These are phyloP conservation scores for Dictyostelium brefeldianum DNA, from an alignment of 78 protist species.

Conservation along the genomic window DNA sequence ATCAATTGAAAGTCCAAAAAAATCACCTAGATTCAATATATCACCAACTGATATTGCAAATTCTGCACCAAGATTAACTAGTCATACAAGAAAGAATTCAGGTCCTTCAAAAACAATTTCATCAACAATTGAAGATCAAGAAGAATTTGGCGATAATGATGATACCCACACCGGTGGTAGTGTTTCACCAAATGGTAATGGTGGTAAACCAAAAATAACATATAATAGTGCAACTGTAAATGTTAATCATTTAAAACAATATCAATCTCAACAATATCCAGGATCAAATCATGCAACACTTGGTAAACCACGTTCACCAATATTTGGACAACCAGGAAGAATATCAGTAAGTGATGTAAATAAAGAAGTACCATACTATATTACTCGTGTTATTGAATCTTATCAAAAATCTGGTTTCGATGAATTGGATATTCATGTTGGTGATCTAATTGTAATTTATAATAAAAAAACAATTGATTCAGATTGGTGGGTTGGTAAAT, in stretches of 20 bases:
- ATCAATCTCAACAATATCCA: background rate
- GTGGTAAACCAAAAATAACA: background rate
- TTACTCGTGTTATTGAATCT: constrained; percentile 17
- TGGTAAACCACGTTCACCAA: background rate
- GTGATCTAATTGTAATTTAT: constrained; percentile 50
- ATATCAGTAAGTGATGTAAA: constrained; percentile 25
- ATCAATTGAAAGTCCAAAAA: background rate
- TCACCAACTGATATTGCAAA: background rate
- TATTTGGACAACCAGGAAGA: background rate
- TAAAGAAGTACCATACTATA: constrained; percentile 54
- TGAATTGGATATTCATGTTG: constrained; percentile 28
- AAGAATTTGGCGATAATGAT: constrained; percentile 3
- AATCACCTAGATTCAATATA: constrained; percentile 52
- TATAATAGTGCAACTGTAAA: constrained; percentile 5
- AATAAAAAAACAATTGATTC: constrained; percentile 25
- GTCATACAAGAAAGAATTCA: constrained; percentile 40
- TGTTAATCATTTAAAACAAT: background rate
- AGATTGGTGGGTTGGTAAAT: constrained; percentile 75
- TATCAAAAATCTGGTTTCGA: constrained; percentile 27
- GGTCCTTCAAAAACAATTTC: constrained; percentile 10
- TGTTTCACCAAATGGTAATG: background rate
- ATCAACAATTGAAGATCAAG: background rate
- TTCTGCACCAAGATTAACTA: background rate
- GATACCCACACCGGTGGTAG: background rate
- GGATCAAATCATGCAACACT: background rate